Conservation (phyloP, 192 early-diverging fungal genomes). For the Diversispora epigaea region DNA sequence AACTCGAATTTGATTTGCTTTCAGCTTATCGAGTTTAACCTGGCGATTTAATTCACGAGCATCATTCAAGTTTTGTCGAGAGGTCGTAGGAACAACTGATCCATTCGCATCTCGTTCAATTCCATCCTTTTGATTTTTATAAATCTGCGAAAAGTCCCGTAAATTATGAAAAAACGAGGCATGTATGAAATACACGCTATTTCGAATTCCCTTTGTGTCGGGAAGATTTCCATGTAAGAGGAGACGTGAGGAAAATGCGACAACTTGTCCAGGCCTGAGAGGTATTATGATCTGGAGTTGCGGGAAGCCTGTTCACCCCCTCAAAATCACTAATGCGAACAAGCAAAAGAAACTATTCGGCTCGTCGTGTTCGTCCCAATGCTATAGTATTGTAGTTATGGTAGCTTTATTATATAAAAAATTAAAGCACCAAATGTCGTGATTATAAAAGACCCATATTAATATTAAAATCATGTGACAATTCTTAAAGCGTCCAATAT, state of each 20-base stretch:
- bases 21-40: background rate
- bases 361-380: too few species aligned
- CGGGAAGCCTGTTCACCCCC: background rate
- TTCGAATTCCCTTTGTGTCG: background rate
- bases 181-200: constrained; percentile 6
- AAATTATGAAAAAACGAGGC: background rate
- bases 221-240: background rate
- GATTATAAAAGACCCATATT: too few species aligned
- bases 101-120: background rate
- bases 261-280: background rate
- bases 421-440: too few species aligned
- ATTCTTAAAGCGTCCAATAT: too few species aligned
- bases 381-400: too few species aligned
- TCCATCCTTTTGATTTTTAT: background rate
- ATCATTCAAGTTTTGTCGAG: constrained; percentile 8
- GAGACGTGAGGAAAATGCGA: constrained; percentile 7
- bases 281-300: constrained; percentile 8
- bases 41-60: background rate
- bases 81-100: constrained; percentile 3
- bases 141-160: background rate
- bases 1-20: constrained; percentile 13
- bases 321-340: too few species aligned
- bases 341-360: too few species aligned
- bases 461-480: too few species aligned
- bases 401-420: too few species aligned